Evolutionary conservation across 164 flowering plant genomes (phyloP), one percentile per base, ranked within the genome.

Genomic region (Vitis rupestris): DNA sequence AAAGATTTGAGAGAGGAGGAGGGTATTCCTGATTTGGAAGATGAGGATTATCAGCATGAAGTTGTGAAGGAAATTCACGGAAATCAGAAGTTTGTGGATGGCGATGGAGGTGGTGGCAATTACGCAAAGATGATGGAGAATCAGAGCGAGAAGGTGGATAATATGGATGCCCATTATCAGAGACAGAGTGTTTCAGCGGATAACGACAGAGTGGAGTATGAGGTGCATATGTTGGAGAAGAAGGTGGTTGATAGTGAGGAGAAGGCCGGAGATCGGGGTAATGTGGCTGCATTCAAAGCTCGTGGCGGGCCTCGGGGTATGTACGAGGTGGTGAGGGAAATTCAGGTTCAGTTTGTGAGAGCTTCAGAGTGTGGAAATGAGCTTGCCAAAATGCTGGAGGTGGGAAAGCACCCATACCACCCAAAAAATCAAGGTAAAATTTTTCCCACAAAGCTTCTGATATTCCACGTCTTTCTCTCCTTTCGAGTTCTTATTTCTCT

Each of bases 1-100:
- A 90, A 74, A 75, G 95, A 91, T 64, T 79, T 93, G 76, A 90
- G 99, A 53, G 98, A 93, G 54, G 98, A 91, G 69, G 99, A 93
- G 72, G 98, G 98, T 66, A 96, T 96, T 65, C 99, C 99, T 52
- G 99, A 96, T 75, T 76, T 96, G 86, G 99, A 96, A 71, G 99
- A 94, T 61, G 98, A 87, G 73, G 86, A 85, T 73, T 83, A 69
- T 57, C 82, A 76, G 50, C 76, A 80, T 3, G 99, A 92, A 71
- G 92, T 85, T 37, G 94, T 92, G 47, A 96, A 90, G 78, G 94
- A 96, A 75, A 89, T 90, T 4, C 79, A 87, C 51, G 92, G 82
- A 12, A 67, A 84, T 50, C 92, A 80, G 77, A 90, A 82, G 69
- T 83, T 82, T 47, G 84, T 79, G n/a, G 87, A 64, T 37, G 79